Conservation (phyloP, 108 stramenopile species). For the Mayamaea pseudoterrestris region DNA sequence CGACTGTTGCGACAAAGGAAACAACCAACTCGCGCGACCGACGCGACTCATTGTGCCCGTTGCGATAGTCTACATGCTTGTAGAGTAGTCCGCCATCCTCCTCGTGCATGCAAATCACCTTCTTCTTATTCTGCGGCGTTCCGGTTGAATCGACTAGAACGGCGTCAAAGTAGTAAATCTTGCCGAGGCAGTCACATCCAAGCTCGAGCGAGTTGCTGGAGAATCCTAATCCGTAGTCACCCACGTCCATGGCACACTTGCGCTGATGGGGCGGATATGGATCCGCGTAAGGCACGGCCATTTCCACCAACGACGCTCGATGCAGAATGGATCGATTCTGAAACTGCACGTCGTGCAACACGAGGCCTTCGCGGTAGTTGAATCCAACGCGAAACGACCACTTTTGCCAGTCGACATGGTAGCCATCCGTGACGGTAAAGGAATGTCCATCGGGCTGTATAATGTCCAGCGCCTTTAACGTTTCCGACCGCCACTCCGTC, state of each 20-base stretch:
- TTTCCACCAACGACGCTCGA: conserved; percentile 50
- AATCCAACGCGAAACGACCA: conserved; percentile 58
- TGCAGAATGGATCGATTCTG: conserved; percentile 38
- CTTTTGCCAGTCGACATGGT: conserved; percentile 42
- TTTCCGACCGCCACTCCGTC: conserved; percentile 18
- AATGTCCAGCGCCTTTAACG: conserved; percentile 28
- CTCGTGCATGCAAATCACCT: conserved; percentile 73
- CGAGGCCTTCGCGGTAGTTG: conserved; percentile 57
- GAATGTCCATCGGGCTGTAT: conserved; percentile 55
- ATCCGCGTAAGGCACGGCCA: conserved; percentile 69
- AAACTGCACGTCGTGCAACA: conserved; percentile 42
- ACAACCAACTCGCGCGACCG: conserved; percentile 46
- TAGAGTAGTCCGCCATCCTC: conserved; percentile 59
- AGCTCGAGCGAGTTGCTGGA: conserved; percentile 40
- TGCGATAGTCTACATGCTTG: conserved; percentile 71
- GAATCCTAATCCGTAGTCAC: conserved; percentile 38
- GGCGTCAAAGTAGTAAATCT: conserved; percentile 71
- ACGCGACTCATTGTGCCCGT: conserved; percentile 58
- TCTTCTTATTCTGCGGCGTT: conserved; percentile 16
- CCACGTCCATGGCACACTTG: conserved; percentile 49
- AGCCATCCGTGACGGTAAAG: conserved; percentile 37
- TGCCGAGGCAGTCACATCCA: conserved; percentile 67
- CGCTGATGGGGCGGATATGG: conserved; percentile 35
- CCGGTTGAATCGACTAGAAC: conserved; percentile 29
- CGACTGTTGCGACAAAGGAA: conserved; percentile 54